Percentiles rank a stretch among this genome's conserved stretches.
Conservation (phyloP, 768 basidiomycete species). For the Suillus discolor region DNA sequence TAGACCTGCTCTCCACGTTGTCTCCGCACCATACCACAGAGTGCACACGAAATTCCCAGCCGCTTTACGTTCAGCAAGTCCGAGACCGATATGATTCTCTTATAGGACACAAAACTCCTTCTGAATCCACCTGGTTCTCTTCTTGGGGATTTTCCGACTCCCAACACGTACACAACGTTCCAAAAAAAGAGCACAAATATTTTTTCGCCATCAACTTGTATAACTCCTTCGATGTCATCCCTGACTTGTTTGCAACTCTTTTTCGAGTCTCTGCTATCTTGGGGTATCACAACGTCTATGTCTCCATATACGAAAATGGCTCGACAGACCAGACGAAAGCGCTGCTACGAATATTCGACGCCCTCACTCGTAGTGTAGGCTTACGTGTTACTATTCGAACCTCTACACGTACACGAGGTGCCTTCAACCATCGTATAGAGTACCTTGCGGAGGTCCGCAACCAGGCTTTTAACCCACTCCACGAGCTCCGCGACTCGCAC, state of each 20-base stretch:
- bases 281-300: slow-evolving; percentile 97
- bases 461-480: slow-evolving; percentile 92
- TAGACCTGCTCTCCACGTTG: slow-evolving; percentile 84
- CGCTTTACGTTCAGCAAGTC: slow-evolving; percentile 83
- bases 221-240: slow-evolving; percentile 99
- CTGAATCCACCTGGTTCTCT: slow-evolving; percentile 62
- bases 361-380: slow-evolving; percentile 86
- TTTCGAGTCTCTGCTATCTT: slow-evolving; percentile 91
- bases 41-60: slow-evolving; percentile 85
- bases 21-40: slow-evolving; percentile 92
- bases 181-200: slow-evolving; percentile 86
- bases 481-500: slow-evolving; percentile 89
- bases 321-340: slow-evolving; percentile 99
- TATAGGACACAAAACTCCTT: slow-evolving; percentile 67
- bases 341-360: slow-evolving; percentile 91
- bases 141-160: slow-evolving; percentile 52
- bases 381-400: slow-evolving; percentile 93
- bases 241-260: slow-evolving; percentile 94
- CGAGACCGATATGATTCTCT: slow-evolving; percentile 83
- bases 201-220: slow-evolving; percentile 99
- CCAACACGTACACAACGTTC: slow-evolving; percentile 38
- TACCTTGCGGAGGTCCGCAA: slow-evolving; percentile 99
- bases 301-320: slow-evolving; percentile 99
- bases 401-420: slow-evolving; percentile 88
- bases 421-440: slow-evolving; percentile 99